Percentiles rank a stretch among this genome's conserved stretches.
Conservation (phyloP, 1,284 basidiomycete species). For the Cryptococcus jaspeensis region DNA sequence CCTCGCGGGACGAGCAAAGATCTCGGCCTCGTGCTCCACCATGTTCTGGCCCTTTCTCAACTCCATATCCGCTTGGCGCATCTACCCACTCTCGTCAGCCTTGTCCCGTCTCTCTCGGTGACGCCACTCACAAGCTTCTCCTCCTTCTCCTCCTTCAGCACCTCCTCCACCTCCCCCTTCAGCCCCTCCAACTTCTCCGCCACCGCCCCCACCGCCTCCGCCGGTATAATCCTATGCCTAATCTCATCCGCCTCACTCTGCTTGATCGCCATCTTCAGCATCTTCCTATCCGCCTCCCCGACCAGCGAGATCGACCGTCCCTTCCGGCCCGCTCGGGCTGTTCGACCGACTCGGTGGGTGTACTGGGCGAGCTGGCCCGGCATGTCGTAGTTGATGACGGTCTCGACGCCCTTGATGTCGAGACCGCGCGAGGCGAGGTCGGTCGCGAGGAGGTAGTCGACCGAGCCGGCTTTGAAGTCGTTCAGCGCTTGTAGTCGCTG, state of each 20-base stretch:
- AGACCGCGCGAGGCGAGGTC: conserved; percentile 93
- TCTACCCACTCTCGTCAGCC: conserved; percentile 50
- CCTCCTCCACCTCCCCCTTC: conserved; percentile 75
- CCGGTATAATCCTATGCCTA: conserved; percentile 82
- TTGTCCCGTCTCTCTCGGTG: background rate
- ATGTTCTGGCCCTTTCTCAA: conserved; percentile 93
- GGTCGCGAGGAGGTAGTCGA: conserved; percentile 90
- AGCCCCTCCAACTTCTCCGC: conserved; percentile 67
- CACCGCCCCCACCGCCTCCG: conserved; percentile 75
- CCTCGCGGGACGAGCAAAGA: conserved; percentile 85
- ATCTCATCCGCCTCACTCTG: conserved; percentile 79
- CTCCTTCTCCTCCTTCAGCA: conserved; percentile 90
- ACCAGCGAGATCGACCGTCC: conserved; percentile 94
- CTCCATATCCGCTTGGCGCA: conserved; percentile 93
- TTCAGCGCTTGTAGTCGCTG: conserved; percentile 83
- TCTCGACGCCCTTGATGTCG: conserved; percentile 97
- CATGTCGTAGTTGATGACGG: conserved; percentile 98
- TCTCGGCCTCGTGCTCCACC: conserved; percentile 92
- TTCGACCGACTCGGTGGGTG: conserved; percentile 93
- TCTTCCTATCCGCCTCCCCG: conserved; percentile 92
- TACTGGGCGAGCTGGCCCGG: conserved; percentile 90
- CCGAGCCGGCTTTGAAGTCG: conserved; percentile 78
- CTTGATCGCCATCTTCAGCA: conserved; percentile 95
- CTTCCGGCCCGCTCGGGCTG: conserved; percentile 87
- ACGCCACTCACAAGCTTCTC: conserved; percentile 71